Conservation (phyloP, 768 basidiomycete species). For the Tephrocybe sp. region DNA sequence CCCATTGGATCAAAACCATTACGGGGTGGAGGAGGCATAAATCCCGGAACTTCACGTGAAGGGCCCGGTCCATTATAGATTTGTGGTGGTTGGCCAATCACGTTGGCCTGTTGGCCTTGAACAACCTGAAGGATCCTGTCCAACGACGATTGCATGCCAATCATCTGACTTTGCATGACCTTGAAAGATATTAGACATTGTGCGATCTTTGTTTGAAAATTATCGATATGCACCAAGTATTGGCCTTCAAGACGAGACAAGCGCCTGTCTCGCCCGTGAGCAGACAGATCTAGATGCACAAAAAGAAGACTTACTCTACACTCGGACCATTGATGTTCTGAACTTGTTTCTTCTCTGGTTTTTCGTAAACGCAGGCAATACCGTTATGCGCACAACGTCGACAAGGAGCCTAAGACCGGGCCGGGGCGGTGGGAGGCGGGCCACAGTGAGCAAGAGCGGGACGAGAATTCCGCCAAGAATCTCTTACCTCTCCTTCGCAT, state of each 20-base stretch:
- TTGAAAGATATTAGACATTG: constrained; percentile 23
- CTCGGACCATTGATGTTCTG: constrained; percentile 60
- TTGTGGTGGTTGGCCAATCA: constrained; percentile 32
- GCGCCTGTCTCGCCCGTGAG: constrained; percentile 46
- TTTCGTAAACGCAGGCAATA: constrained; percentile 82
- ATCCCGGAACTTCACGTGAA: constrained; percentile 30
- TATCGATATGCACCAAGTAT: constrained; percentile 56
- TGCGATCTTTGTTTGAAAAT: neutral
- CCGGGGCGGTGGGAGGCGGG: constrained; percentile 72
- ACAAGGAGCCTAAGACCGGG: constrained; percentile 84
- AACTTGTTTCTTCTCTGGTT: constrained; percentile 82
- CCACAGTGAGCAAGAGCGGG: constrained; percentile 54
- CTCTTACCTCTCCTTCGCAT: constrained; percentile 84
- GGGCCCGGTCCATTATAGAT: constrained; percentile 32
- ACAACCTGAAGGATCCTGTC: constrained; percentile 78
- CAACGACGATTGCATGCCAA: constrained; percentile 87
- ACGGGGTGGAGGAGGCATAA: constrained; percentile 33
- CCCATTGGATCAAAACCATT: constrained; percentile 37
- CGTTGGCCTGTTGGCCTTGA: constrained; percentile 38
- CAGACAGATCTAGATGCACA: neutral
- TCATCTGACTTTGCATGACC: constrained; percentile 95
- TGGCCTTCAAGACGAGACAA: constrained; percentile 83
- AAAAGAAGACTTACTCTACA: constrained; percentile 52
- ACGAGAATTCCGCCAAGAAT: constrained; percentile 33
- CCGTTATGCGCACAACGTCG: constrained; percentile 84